Base-by-base conservation (phyloP, 345 rosid species). In the Fremontodendron californicum region DNA sequence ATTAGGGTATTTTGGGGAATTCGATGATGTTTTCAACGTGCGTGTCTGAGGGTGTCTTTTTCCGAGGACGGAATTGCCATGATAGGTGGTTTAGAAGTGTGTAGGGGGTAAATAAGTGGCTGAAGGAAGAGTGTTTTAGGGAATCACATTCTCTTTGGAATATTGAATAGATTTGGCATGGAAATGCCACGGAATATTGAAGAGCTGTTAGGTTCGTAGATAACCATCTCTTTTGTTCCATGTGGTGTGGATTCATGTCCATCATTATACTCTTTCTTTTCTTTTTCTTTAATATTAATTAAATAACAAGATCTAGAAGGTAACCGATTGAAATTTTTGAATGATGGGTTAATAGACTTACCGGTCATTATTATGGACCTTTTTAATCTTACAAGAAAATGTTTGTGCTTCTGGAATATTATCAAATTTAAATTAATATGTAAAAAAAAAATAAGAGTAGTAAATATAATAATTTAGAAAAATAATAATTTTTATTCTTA, bases 201-300 rank as follows among this genome's bases (percentile, higher is more conserved):
- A 57, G 60, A 61, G 78, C 78, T 75, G 84, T 70, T 71, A 71
- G 78, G 76, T 75, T 43, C 15, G 21, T 51, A 65, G 83, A 75
- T 81, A 74, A 78, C 82, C 79, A 62, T 84, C 67, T 76, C 43
- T 70, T 78, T 80, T 79, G 81, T 83, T 75, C 79, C 86, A 81
- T 37, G 82, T 85, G 87, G 27, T 37, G 82, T 85, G 87, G 27
- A 52, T 33, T 33, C 35, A 33, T 33, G 35, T 1, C 35, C 68
- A 66, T 67, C 74, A 43, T 45, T 19, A 9, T 68, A 61, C 66
- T 61, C n/a, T 33, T 1, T 6, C 48, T 43, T 33, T 33, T 33
- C 35, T 33, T 33, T 33, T 33, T 33, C 35, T 33, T 33, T 33
- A 33, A 3, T 33, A 33, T 33, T 33, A 1, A 33, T 1, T 1